These are phyloP conservation scores for Onygenales sp. DNA, from an alignment of 2,329 filamentous ascomycete genomes.

Conservation along the genomic window DNA sequence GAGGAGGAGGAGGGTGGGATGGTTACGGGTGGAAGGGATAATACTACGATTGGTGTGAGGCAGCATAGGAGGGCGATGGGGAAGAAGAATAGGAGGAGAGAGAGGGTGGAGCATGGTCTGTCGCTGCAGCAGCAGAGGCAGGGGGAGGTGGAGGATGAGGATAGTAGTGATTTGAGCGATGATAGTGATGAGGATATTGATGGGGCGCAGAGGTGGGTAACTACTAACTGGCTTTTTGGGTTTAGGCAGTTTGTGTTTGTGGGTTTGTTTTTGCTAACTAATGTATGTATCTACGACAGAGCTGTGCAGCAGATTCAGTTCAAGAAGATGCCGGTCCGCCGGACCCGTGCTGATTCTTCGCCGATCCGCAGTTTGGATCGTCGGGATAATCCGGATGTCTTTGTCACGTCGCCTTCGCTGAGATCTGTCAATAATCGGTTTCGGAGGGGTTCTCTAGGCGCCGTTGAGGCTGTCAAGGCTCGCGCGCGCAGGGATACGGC, in stretches of 20 bases:
- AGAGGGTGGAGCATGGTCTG: constrained; percentile 17
- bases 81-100: constrained; percentile 7
- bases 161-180: constrained; percentile 57
- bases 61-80: constrained; percentile 18
- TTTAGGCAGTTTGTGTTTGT: too few relatives aligned
- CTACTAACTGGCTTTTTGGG: background rate
- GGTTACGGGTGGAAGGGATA: constrained; percentile 47
- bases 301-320: constrained; percentile 90
- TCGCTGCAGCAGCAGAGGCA: constrained; percentile 13
- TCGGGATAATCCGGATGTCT: constrained; percentile 38
- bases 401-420: constrained; percentile 47
- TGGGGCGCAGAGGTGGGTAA: constrained; percentile 23
- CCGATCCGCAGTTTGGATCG: constrained; percentile 54
- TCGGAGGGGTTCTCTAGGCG: constrained; percentile 47
- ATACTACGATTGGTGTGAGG: constrained; percentile 44
- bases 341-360: constrained; percentile 70
- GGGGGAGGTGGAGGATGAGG: constrained; percentile 49
- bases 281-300: constrained; percentile 23
- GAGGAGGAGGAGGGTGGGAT: constrained; percentile 55
- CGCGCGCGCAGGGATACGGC: constrained; percentile 52
- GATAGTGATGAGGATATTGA: constrained; percentile 57
- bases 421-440: constrained; percentile 38
- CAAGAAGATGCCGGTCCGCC: constrained; percentile 84
- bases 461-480: constrained; percentile 44
- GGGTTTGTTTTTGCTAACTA: background rate